phyloP scores from a whole-genome alignment of 176 grass and related monocot genomes.

The Triticum monococcum region DNA sequence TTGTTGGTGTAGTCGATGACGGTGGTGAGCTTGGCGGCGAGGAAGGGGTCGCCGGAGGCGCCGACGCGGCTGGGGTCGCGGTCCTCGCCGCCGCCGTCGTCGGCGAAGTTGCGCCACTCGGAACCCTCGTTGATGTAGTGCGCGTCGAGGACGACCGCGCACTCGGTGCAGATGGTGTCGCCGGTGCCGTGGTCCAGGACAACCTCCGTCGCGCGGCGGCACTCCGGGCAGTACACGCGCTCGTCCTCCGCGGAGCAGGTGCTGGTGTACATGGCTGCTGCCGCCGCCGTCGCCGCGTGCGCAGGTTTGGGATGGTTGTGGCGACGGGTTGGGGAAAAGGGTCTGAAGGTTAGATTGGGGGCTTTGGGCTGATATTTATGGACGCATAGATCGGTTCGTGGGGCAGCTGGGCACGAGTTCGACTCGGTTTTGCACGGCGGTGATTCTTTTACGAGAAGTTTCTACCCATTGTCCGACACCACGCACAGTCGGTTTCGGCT shows the following conservation, averaged over 20 bases:
- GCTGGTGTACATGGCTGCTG: background rate
- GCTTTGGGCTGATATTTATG: background rate
- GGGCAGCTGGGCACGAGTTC: too few species aligned
- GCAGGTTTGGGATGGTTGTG: background rate
- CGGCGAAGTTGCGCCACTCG: constrained; percentile 51
- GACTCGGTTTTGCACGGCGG: background rate
- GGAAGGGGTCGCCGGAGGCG: constrained; percentile 36
- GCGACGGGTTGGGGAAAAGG: background rate
- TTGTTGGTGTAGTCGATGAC: background rate
- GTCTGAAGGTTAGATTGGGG: background rate
- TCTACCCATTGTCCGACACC: too few species aligned
- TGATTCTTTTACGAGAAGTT: too few species aligned
- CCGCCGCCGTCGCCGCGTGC: background rate
- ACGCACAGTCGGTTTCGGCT: too few species aligned
- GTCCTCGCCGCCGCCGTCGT: constrained; percentile 41
- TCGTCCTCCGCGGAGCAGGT: background rate
- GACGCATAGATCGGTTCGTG: background rate
- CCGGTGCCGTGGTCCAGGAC: constrained; percentile 46
- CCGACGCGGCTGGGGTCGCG: constrained; percentile 54
- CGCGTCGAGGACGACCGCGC: constrained; percentile 50
- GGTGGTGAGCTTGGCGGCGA: background rate
- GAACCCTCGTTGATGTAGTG: constrained; percentile 47
- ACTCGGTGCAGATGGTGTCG: constrained; percentile 59
- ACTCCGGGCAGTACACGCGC: constrained; percentile 34
- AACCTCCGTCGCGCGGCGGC: constrained; percentile 31